phyloP scores from a whole-genome alignment of 495 filamentous ascomycete genomes.

The Poronia punctata region DNA sequence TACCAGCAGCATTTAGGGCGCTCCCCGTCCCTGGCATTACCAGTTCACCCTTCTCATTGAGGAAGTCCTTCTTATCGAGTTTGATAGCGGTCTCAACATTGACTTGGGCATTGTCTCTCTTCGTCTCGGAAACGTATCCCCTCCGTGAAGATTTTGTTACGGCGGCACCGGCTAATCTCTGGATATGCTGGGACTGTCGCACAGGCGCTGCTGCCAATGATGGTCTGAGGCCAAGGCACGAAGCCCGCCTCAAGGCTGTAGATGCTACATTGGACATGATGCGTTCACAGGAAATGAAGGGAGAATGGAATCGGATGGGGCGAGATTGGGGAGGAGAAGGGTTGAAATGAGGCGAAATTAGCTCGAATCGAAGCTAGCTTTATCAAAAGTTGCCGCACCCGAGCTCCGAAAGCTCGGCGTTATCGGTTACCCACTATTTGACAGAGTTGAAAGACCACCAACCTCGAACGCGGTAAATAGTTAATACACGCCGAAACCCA shows the following conservation, averaged over 20 bases:
- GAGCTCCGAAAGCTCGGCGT: slow-evolving; percentile 5
- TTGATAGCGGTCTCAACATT: slow-evolving; percentile 74
- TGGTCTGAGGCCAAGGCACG: slow-evolving; percentile 57
- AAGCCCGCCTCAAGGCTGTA: slow-evolving; percentile 68
- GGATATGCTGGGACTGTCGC: slow-evolving; percentile 36
- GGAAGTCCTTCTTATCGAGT: slow-evolving; percentile 73
- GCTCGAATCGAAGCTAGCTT: neutral
- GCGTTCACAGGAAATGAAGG: slow-evolving; percentile 18
- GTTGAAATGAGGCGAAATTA: slow-evolving; percentile 1
- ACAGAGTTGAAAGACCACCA: no score
- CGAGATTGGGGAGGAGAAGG: slow-evolving; percentile 10
- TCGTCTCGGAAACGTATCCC: slow-evolving; percentile 79
- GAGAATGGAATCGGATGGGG: slow-evolving; percentile 5
- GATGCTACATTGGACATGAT: slow-evolving; percentile 69
- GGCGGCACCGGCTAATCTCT: slow-evolving; percentile 33
- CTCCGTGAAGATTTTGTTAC: slow-evolving; percentile 34
- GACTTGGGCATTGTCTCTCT: slow-evolving; percentile 72
- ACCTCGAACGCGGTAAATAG: neutral
- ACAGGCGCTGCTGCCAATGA: slow-evolving; percentile 39
- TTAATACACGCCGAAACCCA: slow-evolving; percentile 1
- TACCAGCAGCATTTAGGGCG: slow-evolving; percentile 51
- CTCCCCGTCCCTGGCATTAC: slow-evolving; percentile 54
- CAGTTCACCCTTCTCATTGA: slow-evolving; percentile 59
- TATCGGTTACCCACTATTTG: slow-evolving; percentile 7
- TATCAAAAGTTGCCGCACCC: slow-evolving; percentile 2